A percentile compares a stretch with the other conserved stretches of the same genome.
Evolutionary conservation across 2,329 filamentous ascomycete species (phyloP).

Genomic region (Knufia fluminis): DNA sequence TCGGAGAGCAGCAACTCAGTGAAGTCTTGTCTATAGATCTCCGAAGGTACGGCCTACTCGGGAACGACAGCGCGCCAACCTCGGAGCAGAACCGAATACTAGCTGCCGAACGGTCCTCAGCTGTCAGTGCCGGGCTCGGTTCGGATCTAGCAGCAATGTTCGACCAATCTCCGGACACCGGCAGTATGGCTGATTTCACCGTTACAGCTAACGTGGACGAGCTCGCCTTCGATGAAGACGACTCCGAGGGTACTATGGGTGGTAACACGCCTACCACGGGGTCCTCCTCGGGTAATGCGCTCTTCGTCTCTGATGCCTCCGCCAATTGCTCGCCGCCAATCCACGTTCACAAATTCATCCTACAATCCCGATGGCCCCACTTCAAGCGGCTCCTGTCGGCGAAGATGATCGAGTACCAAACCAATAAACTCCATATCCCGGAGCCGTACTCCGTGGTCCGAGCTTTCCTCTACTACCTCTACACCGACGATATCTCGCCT

Average conservation of each 20-base stretch:
- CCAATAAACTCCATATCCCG: conserved; percentile 93
- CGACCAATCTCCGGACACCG: conserved; percentile 72
- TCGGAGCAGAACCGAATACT: conserved; percentile 39
- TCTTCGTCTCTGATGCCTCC: conserved; percentile 22
- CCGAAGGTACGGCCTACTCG: conserved; percentile 79
- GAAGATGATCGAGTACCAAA: conserved; percentile 96
- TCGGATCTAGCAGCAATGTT: conserved; percentile 79
- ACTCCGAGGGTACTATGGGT: conserved; percentile 36
- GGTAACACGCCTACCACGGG: conserved; percentile 20
- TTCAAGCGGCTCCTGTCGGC: conserved; percentile 85
- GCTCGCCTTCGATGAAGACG: conserved; percentile 42
- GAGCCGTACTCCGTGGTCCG: conserved; percentile 92
- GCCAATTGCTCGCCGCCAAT: conserved; percentile 67
- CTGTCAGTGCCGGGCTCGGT: conserved; percentile 55
- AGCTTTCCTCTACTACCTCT: conserved; percentile 91
- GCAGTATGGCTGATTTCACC: conserved; percentile 81
- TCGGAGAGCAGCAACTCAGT: conserved; percentile 80
- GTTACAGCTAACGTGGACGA: conserved; percentile 81
- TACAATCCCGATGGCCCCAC: conserved; percentile 93
- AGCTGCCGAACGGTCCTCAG: conserved; percentile 46
- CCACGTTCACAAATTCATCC: conserved; percentile 87
- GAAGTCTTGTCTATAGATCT: conserved; percentile 93
- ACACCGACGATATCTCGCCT: conserved; percentile 78
- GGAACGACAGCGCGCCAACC: conserved; percentile 57
- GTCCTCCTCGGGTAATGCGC: conserved; percentile 16